A percentile compares a stretch with the other conserved stretches of the same genome.
phyloP scores from a whole-genome alignment of 129 eudicot genomes.

The Apium graveolens region DNA sequence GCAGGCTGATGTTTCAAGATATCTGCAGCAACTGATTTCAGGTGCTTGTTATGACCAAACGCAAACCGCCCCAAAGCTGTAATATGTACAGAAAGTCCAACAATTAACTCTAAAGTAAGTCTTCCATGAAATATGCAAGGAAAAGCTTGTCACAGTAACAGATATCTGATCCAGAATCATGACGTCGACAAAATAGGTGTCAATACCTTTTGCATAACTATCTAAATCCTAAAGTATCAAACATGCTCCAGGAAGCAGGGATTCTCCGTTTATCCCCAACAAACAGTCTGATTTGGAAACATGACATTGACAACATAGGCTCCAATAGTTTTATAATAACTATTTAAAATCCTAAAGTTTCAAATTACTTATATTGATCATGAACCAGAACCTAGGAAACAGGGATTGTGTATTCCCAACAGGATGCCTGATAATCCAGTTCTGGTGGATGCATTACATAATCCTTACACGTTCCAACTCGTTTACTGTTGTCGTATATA shows the following conservation, averaged over 20 bases:
- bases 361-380: not conserved
- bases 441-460: not conserved
- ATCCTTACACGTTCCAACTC: not conserved
- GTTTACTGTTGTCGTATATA: not conserved
- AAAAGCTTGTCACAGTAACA: not conserved
- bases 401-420: not conserved
- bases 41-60: slow-evolving; percentile 81
- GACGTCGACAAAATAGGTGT: not conserved
- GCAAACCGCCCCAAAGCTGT: slow-evolving; percentile 96
- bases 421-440: not conserved
- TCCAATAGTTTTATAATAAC: not conserved
- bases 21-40: slow-evolving; percentile 84
- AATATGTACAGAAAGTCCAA: slow-evolving; percentile 5
- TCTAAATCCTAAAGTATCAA: not conserved
- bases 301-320: not conserved
- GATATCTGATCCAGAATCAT: not conserved
- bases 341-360: not conserved
- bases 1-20: slow-evolving; percentile 73
- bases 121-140: not conserved
- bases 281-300: not conserved
- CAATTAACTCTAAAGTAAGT: not conserved
- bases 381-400: not conserved
- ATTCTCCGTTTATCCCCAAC: not conserved
- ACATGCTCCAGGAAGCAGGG: not conserved
- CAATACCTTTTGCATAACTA: not conserved